Conservation (phyloP, 768 basidiomycete genomes). For the Coprinellus micaceus region DNA sequence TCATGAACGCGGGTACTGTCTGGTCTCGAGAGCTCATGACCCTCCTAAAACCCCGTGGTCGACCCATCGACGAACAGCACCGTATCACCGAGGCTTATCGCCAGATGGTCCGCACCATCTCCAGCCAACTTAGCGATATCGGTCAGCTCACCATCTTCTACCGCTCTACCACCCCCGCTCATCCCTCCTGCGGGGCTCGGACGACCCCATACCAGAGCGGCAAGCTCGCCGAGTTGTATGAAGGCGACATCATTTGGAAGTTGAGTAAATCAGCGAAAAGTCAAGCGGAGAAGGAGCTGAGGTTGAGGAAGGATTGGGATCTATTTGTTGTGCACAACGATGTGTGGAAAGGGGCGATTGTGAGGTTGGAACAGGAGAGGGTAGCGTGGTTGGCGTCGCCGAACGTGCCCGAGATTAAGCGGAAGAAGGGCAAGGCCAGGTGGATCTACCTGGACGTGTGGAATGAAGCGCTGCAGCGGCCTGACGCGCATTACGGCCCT, state of each 20-base stretch:
- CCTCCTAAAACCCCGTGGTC: slow-evolving; percentile 21
- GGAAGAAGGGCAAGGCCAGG: slow-evolving; percentile 2
- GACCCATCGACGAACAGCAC: slow-evolving; percentile 24
- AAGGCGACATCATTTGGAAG: slow-evolving; percentile 3
- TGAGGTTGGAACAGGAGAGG: slow-evolving; percentile 11
- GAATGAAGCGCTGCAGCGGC: slow-evolving; percentile 16
- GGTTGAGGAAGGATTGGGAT: slow-evolving; percentile 17
- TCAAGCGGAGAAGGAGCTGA: neutral
- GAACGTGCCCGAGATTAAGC: neutral
- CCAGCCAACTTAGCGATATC: slow-evolving; percentile 4
- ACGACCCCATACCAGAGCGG: slow-evolving; percentile 1
- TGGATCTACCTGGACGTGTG: slow-evolving; percentile 19
- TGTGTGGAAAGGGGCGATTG: slow-evolving; percentile 13
- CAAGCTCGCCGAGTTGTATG: neutral
- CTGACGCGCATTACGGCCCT: slow-evolving; percentile 22
- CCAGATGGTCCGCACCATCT: slow-evolving; percentile 21
- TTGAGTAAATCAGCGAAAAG: neutral
- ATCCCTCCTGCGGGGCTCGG: slow-evolving; percentile 10
- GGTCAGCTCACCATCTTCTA: slow-evolving; percentile 12
- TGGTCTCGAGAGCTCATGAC: slow-evolving; percentile 28
- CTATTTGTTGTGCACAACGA: slow-evolving; percentile 14
- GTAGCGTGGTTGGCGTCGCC: neutral
- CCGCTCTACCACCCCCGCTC: slow-evolving; percentile 13
- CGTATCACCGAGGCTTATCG: slow-evolving; percentile 25
- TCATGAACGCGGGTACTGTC: slow-evolving; percentile 28